A percentile compares a stretch with the other conserved stretches of the same genome.
These are phyloP conservation scores for Persicaria maculosa DNA, from an alignment of 148 eudicot genomes.

Conservation along the genomic window DNA sequence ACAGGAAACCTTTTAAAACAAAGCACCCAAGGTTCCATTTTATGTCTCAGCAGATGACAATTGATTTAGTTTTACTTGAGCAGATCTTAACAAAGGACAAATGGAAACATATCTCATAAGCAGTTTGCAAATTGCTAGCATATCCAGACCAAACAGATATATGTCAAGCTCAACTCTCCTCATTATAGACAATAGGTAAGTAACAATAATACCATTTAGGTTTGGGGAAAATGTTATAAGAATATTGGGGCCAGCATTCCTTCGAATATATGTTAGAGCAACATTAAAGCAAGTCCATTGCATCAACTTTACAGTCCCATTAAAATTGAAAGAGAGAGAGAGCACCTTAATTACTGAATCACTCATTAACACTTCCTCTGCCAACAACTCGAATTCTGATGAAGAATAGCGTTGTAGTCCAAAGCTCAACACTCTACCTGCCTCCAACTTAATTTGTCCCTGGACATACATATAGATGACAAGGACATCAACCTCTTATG, in stretches of 20 bases:
- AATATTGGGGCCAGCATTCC: background rate
- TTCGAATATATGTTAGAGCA: background rate
- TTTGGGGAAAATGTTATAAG: background rate
- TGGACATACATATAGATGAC: slow-evolving; percentile 50
- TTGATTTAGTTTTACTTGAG: no score
- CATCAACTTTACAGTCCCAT: background rate
- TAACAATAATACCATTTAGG: background rate
- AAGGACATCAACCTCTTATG: background rate
- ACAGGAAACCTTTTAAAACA: no score
- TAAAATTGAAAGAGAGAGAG: background rate
- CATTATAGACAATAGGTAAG: background rate
- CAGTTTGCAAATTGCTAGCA: background rate
- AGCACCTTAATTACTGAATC: slow-evolving; percentile 79
- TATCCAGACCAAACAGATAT: background rate
- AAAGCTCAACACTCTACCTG: slow-evolving; percentile 80
- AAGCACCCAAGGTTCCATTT: no score
- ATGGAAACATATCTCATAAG: background rate
- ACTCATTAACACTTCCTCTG: slow-evolving; percentile 97
- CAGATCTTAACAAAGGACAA: no score
- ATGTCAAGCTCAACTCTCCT: background rate
- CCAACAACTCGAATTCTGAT: slow-evolving; percentile 89
- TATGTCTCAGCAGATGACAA: no score
- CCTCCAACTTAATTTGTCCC: slow-evolving; percentile 78
- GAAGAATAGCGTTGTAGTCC: slow-evolving; percentile 77
- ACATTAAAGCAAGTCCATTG: background rate